Evolutionary conservation across 345 rosid genomes (phyloP).

Genomic region (Hypericum perforatum): DNA sequence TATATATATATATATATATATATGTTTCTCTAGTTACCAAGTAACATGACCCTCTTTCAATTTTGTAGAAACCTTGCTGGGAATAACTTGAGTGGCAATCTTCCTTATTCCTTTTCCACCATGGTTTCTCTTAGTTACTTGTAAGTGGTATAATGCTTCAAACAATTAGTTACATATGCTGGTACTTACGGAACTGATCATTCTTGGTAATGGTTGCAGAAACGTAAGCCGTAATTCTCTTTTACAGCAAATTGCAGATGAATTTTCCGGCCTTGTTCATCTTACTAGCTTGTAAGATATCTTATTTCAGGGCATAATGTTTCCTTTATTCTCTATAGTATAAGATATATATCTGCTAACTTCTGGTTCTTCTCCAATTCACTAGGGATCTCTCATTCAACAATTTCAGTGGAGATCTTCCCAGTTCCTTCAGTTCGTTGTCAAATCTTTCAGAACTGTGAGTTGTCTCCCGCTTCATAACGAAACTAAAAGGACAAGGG

Average conservation of each 20-base stretch:
- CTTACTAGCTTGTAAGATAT: conserved; percentile 61
- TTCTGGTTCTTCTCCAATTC: conserved; percentile 1
- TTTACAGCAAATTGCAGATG: conserved; percentile 54
- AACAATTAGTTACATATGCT: conserved; percentile 14
- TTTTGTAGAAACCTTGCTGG: conserved; percentile 78
- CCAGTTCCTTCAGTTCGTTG: conserved; percentile 57
- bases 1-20: conserved; percentile 1
- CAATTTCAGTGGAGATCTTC: conserved; percentile 87
- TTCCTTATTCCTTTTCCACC: conserved; percentile 77
- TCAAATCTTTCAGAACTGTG: conserved; percentile 68
- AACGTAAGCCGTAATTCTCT: conserved; percentile 77
- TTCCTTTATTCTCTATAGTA: not conserved
- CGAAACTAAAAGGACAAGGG: not conserved
- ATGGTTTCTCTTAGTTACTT: conserved; percentile 63
- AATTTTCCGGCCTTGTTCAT: conserved; percentile 43
- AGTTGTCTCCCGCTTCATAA: conserved; percentile 25
- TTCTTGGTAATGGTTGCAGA: conserved; percentile 26
- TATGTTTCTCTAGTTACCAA: not conserved
- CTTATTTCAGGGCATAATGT: conserved; percentile 4
- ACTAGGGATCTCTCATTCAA: conserved; percentile 88
- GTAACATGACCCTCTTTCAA: conserved; percentile 1
- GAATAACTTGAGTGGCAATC: conserved; percentile 77
- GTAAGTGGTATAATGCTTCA: conserved; percentile 41
- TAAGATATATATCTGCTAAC: not conserved
- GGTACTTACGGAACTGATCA: conserved; percentile 1